Evolutionary conservation across 345 rosid species (phyloP), one percentile per base, ranked within the genome.

Genomic region (Durio zibethinus): DNA sequence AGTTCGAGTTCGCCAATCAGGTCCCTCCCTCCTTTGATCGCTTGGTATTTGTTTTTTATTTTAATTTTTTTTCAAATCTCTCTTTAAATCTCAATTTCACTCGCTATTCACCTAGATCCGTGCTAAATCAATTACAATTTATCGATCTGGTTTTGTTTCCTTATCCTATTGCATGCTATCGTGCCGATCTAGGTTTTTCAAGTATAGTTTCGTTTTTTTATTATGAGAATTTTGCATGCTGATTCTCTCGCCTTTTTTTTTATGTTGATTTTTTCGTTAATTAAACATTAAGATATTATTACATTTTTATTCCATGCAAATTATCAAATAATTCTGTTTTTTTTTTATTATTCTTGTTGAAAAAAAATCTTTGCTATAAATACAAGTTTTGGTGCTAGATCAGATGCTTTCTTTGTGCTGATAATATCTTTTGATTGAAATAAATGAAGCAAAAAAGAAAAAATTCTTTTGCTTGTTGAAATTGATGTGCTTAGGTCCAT

Each of bases 1-100:
- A 76, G 36, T 66, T 74, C 76, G 77, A 52, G 38, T 78, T 82
- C 76, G 57, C 61, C 14, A 76, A 82, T 40, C 72, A 79, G 75
- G 85, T 76, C 0, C 45, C 80, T 72, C 78, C 78, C 20, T 50
- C 82, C 47, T 68, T 77, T 18, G 33, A 80, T 60, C 36, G 50
- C 47, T 48, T 73, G 75, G 76, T 57, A 65, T 31, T 23, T 7
- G 2, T 7, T 43, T 43, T 20, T 14, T 4, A 6, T 20, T 48
- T 1, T 25, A 6, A 2, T 15, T 10, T 1, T 25, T 63, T 59
- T 43, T 25, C 4, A 2, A 21, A 47, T 27, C 53, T 73, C 27
- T 36, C n/a, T 10, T 35, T 53, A 4, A 45, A 72, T 50, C 36
- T 63, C 56, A 10, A 48, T 36, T 59, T 57, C 14, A 15, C 42